Base-by-base conservation (phyloP, 208 protist species). In the Trypanosoma lewisi region DNA sequence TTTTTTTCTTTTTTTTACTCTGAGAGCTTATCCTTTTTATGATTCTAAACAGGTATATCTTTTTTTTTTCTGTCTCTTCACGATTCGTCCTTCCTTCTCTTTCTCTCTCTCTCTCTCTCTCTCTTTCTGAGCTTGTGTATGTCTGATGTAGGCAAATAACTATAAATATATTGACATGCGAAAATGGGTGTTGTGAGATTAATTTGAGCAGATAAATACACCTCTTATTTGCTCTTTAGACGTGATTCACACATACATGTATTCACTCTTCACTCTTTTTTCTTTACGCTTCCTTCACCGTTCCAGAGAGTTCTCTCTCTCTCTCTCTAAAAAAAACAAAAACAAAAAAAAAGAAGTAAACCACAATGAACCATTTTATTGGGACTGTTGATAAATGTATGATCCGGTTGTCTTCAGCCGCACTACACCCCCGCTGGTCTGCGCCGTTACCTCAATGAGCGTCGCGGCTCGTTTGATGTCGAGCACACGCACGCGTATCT, bases 301-400 rank as follows among this genome's bases (percentile, higher is more conserved):
- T 2, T 30, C 53, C 31, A 37, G 6, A 6, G 21, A 14, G 21
- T 31, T 14, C 7, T 5, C 19, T 21, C 3, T n/a, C 28, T 7
- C 33, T 12, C n/a, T 27, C 25, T 45, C n/a, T 17, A 39, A 12
- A 16, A 52, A 4, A 47, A 37, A 5, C 2, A 54, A 21, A 54
- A 4, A n/a, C 14, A 17, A 19, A 23, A 6, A n/a, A n/a, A n/a
- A n/a, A n/a, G n/a, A n/a, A n/a, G n/a, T n/a, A n/a, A n/a, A n/a
- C n/a, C n/a, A 47, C 16, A 51, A 0, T 28, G n/a, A 12, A 17
- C 4, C 12, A 17, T 2, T 2, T 5, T 39, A 23, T 37, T 81
- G 90, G 67, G 73, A 91, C 33, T 70, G 70, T 61, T 92, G 85
- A 60, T 89, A 95, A 50, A 73, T 68, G 69, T 95, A 95, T 36